Percentiles rank a stretch among this genome's conserved stretches.
Conservation (phyloP, 129 eudicot species). For the Centella asiatica region DNA sequence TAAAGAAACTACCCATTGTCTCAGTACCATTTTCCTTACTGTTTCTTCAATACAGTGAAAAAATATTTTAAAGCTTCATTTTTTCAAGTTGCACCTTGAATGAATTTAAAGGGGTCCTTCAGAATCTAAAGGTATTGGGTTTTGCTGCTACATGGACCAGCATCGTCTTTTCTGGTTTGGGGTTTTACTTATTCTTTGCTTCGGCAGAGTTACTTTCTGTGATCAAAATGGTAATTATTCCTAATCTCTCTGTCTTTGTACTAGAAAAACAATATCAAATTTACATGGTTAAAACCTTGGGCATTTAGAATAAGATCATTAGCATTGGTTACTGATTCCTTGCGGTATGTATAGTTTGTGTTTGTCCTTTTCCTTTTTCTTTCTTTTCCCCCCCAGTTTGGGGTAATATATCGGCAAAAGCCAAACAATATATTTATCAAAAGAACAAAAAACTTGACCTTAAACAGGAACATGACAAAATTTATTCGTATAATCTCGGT, state of each 20-base stretch:
- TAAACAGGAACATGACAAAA: too few relatives aligned
- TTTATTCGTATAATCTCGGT: too few relatives aligned
- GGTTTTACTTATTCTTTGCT: conserved; percentile 23
- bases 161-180: conserved; percentile 19
- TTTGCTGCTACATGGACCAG: conserved; percentile 36
- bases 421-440: too few relatives aligned
- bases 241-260: neutral
- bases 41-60: neutral
- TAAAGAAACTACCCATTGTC: neutral
- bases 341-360: too few relatives aligned
- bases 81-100: neutral
- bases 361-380: too few relatives aligned
- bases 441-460: too few relatives aligned
- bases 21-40: neutral
- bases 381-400: too few relatives aligned
- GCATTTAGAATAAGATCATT: too few relatives aligned
- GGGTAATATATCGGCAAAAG: too few relatives aligned
- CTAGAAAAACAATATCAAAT: neutral
- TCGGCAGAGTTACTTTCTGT: conserved; percentile 17
- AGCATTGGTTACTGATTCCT: neutral
- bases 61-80: neutral
- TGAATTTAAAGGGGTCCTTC: conserved; percentile 1
- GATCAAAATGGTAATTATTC: conserved; percentile 53
- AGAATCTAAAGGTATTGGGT: neutral
- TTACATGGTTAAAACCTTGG: too few relatives aligned